Conservation (phyloP, 352 stramenopile species). For the Globisporangium megalacanthum region DNA sequence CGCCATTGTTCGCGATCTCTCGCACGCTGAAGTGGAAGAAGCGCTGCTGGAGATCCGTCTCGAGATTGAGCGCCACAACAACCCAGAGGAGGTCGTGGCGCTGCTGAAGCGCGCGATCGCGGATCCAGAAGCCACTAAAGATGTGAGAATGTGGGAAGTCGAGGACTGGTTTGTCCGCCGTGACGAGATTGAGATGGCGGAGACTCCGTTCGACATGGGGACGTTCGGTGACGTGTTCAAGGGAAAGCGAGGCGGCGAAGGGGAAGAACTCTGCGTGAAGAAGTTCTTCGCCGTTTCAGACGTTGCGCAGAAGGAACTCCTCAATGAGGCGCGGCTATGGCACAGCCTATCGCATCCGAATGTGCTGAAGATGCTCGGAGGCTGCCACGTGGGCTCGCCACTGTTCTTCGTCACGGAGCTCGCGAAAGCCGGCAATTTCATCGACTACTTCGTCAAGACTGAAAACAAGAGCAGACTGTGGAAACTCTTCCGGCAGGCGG, state of each 20-base stretch:
- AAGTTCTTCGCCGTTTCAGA: slow-evolving; percentile 5
- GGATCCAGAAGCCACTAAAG: neutral
- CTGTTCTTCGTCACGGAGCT: slow-evolving; percentile 28
- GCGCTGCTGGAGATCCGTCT: slow-evolving; percentile 14
- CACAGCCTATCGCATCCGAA: slow-evolving; percentile 17
- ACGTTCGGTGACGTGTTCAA: slow-evolving; percentile 13
- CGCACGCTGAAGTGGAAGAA: neutral
- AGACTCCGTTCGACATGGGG: slow-evolving; percentile 5
- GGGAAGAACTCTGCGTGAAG: slow-evolving; percentile 28
- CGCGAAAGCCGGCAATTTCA: slow-evolving; percentile 30
- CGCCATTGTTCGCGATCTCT: slow-evolving; percentile 5
- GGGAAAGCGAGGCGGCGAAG: slow-evolving; percentile 12
- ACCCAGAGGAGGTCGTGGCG: neutral
- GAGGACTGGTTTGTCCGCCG: neutral
- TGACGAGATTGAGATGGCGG: slow-evolving; percentile 9
- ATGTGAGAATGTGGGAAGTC: neutral
- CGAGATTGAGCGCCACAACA: slow-evolving; percentile 1
- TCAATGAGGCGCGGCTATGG: slow-evolving; percentile 22
- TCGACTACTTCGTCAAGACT: slow-evolving; percentile 22
- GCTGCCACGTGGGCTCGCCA: slow-evolving; percentile 16
- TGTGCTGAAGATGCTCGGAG: slow-evolving; percentile 23
- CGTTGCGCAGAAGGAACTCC: slow-evolving; percentile 7
- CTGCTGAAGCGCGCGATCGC: slow-evolving; percentile 11
- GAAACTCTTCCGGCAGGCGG: slow-evolving; percentile 27
- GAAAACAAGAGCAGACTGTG: slow-evolving; percentile 17